Conservation (phyloP, 1,284 basidiomycete species). For the Agroathelia rolfsii region DNA sequence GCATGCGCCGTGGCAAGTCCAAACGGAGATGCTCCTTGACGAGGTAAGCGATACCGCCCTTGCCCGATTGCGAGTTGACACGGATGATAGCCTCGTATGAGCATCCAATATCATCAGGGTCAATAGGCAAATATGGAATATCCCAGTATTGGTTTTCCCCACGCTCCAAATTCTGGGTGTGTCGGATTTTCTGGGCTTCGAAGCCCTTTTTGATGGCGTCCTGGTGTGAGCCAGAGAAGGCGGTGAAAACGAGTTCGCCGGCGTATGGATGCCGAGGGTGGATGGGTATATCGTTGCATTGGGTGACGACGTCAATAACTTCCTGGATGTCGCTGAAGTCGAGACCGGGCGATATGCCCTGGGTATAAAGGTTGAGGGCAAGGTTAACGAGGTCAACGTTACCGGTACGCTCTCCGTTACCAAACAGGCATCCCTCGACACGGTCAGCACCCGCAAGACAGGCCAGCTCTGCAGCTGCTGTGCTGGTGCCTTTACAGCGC, state of each 20-base stretch:
- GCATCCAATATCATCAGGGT: constrained; percentile 92
- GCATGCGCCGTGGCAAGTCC: constrained; percentile 94
- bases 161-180: constrained; percentile 41
- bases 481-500: constrained; percentile 92
- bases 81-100: constrained; percentile 98
- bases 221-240: constrained; percentile 97
- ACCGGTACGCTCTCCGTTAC: constrained; percentile 97
- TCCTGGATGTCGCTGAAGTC: constrained; percentile 91
- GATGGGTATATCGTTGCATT: constrained; percentile 94
- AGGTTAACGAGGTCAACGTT: constrained; percentile 98
- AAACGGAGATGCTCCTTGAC: constrained; percentile 88
- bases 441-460: constrained; percentile 92
- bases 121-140: constrained; percentile 94
- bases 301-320: constrained; percentile 87
- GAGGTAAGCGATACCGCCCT: constrained; percentile 94
- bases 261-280: constrained; percentile 97
- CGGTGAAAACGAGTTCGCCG: constrained; percentile 97
- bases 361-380: constrained; percentile 93
- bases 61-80: constrained; percentile 95
- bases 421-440: constrained; percentile 95
- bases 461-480: constrained; percentile 92
- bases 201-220: constrained; percentile 99
- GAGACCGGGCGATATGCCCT: constrained; percentile 83
- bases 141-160: constrained; percentile 77
- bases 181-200: constrained; percentile 65